These are phyloP conservation scores for Acorus calamus DNA, from an alignment of 106 monocot genomes.

Conservation along the genomic window DNA sequence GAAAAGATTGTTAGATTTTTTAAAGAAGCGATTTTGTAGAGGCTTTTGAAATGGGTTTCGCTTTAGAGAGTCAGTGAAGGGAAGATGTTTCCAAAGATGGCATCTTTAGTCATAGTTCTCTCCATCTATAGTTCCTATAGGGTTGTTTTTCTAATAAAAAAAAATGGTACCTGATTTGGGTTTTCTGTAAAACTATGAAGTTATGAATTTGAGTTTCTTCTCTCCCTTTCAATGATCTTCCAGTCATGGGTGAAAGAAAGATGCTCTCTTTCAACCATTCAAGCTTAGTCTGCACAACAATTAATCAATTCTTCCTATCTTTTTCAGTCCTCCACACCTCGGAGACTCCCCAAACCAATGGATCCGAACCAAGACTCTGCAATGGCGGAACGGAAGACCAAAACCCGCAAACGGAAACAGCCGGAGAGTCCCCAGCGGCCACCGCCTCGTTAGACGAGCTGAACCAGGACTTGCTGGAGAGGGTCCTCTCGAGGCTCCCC, in stretches of 20 bases:
- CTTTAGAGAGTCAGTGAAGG: no score
- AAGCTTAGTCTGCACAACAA: not conserved
- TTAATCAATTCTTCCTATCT: not conserved
- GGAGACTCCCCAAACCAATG: slow-evolving; percentile 3
- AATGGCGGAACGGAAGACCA: not conserved
- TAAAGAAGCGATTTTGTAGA: no score
- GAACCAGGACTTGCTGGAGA: slow-evolving; percentile 73
- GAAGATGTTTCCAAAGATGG: no score
- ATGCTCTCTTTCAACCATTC: no score
- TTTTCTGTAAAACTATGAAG: not conserved
- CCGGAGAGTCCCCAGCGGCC: not conserved
- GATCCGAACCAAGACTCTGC: slow-evolving; percentile 2
- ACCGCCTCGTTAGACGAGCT: slow-evolving; percentile 43
- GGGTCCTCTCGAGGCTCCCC: slow-evolving; percentile 61
- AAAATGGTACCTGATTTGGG: not conserved
- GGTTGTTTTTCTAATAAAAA: not conserved
- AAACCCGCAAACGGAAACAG: slow-evolving; percentile 36
- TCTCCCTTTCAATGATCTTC: not conserved
- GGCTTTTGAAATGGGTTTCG: no score
- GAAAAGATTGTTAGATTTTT: no score
- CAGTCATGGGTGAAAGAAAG: not conserved
- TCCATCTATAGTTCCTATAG: no score
- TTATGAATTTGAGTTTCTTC: not conserved
- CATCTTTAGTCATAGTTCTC: no score
- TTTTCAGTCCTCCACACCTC: not conserved